A percentile compares a stretch with the other conserved stretches of the same genome.
Conservation (phyloP, 2,329 filamentous ascomycete genomes). For the Penicillium sp. region DNA sequence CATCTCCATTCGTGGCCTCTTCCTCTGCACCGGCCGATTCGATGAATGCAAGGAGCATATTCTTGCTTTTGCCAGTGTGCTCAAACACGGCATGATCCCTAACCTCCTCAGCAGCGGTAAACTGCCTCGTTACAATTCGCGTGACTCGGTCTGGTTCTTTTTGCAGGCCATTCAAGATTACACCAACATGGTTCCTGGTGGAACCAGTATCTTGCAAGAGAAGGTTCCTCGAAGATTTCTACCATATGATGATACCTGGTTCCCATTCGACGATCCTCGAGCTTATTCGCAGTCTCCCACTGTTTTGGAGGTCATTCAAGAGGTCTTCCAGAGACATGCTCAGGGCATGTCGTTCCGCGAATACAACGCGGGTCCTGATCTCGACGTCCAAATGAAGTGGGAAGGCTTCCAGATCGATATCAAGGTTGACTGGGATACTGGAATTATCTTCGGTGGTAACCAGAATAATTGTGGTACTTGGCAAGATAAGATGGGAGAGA, state of each 20-base stretch:
- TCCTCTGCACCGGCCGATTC: constrained; percentile 82
- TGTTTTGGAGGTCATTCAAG: constrained; percentile 84
- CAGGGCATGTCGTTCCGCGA: constrained; percentile 87
- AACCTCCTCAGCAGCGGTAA: constrained; percentile 85
- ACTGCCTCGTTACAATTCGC: constrained; percentile 85
- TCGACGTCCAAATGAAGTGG: constrained; percentile 89
- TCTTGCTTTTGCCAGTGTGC: constrained; percentile 84
- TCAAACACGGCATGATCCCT: constrained; percentile 98
- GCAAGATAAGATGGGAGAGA: constrained; percentile 99
- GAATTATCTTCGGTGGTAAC: constrained; percentile 89
- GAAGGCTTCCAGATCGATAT: constrained; percentile 91
- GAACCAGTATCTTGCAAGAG: constrained; percentile 66
- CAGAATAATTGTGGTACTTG: constrained; percentile 95
- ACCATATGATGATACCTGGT: constrained; percentile 95
- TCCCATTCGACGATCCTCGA: constrained; percentile 70
- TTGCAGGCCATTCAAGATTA: constrained; percentile 95
- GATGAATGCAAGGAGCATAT: constrained; percentile 91
- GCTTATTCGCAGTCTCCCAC: constrained; percentile 83
- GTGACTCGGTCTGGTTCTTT: constrained; percentile 98
- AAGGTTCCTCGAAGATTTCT: constrained; percentile 80
- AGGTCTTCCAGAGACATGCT: constrained; percentile 87
- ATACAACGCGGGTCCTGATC: constrained; percentile 80
- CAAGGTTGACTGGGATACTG: constrained; percentile 83
- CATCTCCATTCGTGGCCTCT: constrained; percentile 89
- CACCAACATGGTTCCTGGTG: constrained; percentile 72